Conservation (phyloP, 2,329 filamentous ascomycete species). For the Lojkania enalia region DNA sequence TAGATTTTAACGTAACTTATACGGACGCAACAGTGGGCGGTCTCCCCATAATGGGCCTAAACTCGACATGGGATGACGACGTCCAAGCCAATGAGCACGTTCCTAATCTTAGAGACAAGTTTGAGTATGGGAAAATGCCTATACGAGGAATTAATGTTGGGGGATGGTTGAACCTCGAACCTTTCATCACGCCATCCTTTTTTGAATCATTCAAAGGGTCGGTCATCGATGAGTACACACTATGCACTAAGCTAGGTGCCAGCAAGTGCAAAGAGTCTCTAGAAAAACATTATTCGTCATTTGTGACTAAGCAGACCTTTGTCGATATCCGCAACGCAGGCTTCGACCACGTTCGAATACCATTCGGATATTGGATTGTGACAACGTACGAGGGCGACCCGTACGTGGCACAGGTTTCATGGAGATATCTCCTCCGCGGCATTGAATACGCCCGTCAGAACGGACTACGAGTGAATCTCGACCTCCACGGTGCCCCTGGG, state of each 20-base stretch:
- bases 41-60: conserved; percentile 88
- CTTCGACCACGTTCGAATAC: conserved; percentile 95
- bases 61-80: conserved; percentile 83
- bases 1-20: conserved; percentile 92
- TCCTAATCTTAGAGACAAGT: conserved; percentile 73
- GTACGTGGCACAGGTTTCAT: conserved; percentile 83
- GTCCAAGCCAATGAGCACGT: conserved; percentile 76
- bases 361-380: conserved; percentile 93
- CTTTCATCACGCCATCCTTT: conserved; percentile 91
- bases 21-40: conserved; percentile 82
- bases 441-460: conserved; percentile 95
- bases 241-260: conserved; percentile 70
- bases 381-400: conserved; percentile 82
- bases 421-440: conserved; percentile 88
- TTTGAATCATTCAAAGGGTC: conserved; percentile 71
- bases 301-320: conserved; percentile 84
- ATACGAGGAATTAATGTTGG: conserved; percentile 91
- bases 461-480: conserved; percentile 88
- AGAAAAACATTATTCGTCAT: conserved; percentile 91
- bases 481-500: conserved; percentile 87
- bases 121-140: conserved; percentile 77
- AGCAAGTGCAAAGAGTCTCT: conserved; percentile 66
- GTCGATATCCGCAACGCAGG: conserved; percentile 82
- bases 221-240: conserved; percentile 86
- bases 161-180: conserved; percentile 91